These are phyloP conservation scores for Erucastrum elatum DNA, from an alignment of 345 rosid genomes.

Conservation along the genomic window DNA sequence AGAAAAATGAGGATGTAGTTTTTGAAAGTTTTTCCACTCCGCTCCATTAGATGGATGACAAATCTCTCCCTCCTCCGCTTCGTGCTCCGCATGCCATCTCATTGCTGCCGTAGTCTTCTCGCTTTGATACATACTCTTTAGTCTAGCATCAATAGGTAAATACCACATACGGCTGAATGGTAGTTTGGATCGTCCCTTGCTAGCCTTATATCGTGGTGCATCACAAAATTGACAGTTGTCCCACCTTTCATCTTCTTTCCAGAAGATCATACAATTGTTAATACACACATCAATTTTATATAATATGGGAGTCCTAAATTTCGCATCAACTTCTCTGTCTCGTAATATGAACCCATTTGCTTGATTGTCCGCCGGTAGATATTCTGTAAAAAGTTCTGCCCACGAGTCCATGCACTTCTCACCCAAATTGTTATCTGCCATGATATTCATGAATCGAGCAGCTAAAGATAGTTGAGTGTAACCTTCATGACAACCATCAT, in stretches of 20 bases:
- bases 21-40: not conserved
- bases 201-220: not conserved
- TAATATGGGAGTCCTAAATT: no score
- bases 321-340: not conserved
- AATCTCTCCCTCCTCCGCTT: no score
- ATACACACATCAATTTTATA: no score
- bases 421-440: not conserved
- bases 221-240: not conserved
- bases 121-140: no score
- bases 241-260: no score
- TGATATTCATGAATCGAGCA: not conserved
- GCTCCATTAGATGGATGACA: no score
- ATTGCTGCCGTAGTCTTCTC: no score
- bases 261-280: no score
- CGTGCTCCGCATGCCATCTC: no score
- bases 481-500: not conserved
- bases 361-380: not conserved
- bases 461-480: not conserved
- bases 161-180: no score
- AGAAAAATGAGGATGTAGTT: not conserved
- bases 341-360: not conserved
- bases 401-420: not conserved
- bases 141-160: no score
- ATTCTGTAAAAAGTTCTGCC: not conserved
- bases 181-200: not conserved